A percentile compares a stretch with the other conserved stretches of the same genome.
phyloP scores from a whole-genome alignment of 2,329 filamentous ascomycete genomes.

The Drechslerella coelobrocha region DNA sequence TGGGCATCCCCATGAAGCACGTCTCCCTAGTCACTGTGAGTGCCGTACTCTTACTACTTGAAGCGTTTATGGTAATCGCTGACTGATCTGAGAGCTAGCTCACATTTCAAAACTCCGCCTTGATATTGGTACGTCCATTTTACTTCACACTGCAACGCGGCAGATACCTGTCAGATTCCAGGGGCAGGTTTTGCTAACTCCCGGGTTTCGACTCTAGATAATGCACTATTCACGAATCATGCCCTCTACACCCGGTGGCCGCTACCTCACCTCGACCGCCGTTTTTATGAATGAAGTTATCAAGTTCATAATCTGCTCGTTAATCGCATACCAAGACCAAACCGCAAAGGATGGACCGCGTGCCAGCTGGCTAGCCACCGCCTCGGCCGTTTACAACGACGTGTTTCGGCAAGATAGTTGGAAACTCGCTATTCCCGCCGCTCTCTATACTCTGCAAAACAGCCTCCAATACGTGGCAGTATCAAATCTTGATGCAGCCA shows the following conservation, averaged over 20 bases:
- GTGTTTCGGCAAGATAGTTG: constrained; percentile 91
- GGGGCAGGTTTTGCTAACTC: constrained; percentile 3
- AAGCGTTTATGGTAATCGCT: constrained; percentile 18
- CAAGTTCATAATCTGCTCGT: constrained; percentile 84
- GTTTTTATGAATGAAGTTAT: constrained; percentile 92
- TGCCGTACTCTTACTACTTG: constrained; percentile 16
- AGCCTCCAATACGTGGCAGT: constrained; percentile 91
- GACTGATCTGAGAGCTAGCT: constrained; percentile 63
- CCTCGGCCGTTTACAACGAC: constrained; percentile 76
- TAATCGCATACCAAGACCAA: constrained; percentile 81
- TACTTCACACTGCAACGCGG: not conserved
- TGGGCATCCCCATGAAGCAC: constrained; percentile 73
- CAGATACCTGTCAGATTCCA: not conserved
- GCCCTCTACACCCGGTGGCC: constrained; percentile 71
- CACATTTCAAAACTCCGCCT: constrained; percentile 78
- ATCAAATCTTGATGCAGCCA: constrained; percentile 87
- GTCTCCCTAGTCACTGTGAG: constrained; percentile 70
- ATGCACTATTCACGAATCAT: constrained; percentile 96
- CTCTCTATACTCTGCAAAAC: constrained; percentile 89
- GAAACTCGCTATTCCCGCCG: constrained; percentile 89
- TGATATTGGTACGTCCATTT: constrained; percentile 68
- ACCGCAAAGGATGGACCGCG: constrained; percentile 59
- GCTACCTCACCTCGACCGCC: constrained; percentile 92
- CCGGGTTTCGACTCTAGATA: constrained; percentile 65
- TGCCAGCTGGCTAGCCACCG: constrained; percentile 79